Base-by-base conservation (phyloP, 331 rosid genomes). In the Arachis monticola region DNA sequence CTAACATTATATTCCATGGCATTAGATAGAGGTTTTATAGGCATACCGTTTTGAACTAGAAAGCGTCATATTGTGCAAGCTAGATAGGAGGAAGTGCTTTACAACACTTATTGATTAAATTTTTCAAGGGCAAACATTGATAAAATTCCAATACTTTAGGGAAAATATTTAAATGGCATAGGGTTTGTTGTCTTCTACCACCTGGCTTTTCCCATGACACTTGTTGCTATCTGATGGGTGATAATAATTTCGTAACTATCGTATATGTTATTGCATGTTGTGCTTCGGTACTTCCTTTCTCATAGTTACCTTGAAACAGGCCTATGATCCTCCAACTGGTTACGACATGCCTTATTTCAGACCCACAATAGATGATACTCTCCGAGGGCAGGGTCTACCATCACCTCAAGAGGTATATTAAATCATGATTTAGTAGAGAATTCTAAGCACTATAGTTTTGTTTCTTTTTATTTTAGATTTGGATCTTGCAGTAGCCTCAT, bases 281-380 rank as follows among this genome's bases (percentile, higher is more conserved):
- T 35, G 40, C 40, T 35, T 35, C 4, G 40, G 40, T 27, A 44
- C 53, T 64, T 70, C 52, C 7, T 9, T 77, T 79, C 83, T 84
- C 59, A 87, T 69, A 8, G 65, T 56, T 76, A 58, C 27, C 86
- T 77, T 76, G 56, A 71, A 73, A 79, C 92, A 95, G 99, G 98
- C 96, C 3, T 95, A 92, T 11, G 97, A 95, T 81, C 87, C 91
- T 61, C 93, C 90, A 66, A 57, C 87, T 66, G 88, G 93, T 79
- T 92, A 90, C 65, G 92, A 90, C 72, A 84, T 90, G 55, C 91
- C 98, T 64, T 95, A 92, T 84, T 92, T 89, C 78, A 84, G 97
- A 90, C 94, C 97, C 0, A 14, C 85, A 17, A 73, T 90, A 87
- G 99, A 95, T 68, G 99, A 89, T 85, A 48, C 89, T 70, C 67